Evolutionary conservation across 192 early-diverging fungal species (phyloP).

Genomic region (Entomortierella chlamydospora): DNA sequence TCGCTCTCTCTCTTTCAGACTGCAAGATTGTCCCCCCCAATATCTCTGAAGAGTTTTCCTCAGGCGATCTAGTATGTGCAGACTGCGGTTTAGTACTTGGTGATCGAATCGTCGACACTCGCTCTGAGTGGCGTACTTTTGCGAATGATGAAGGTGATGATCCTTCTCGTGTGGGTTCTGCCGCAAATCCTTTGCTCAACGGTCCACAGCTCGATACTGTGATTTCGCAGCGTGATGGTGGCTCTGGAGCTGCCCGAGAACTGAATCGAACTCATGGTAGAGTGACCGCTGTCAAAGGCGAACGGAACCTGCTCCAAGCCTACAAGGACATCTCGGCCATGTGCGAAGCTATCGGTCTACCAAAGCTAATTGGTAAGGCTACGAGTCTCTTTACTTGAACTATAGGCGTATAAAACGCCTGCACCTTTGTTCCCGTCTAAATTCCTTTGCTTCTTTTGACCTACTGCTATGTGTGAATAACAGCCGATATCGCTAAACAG

Average conservation of each 20-base stretch:
- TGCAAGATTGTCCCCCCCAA: constrained; percentile 84
- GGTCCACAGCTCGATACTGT: constrained; percentile 86
- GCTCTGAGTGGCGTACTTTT: constrained; percentile 98
- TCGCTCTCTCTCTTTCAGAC: constrained; percentile 48
- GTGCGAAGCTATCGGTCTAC: constrained; percentile 84
- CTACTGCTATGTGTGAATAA: not conserved
- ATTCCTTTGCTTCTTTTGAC: not conserved
- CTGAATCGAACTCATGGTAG: constrained; percentile 80
- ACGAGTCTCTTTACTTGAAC: not conserved
- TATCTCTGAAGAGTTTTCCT: constrained; percentile 91
- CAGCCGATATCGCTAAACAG: constrained; percentile 83
- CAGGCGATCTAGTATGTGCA: constrained; percentile 91
- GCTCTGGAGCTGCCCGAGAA: constrained; percentile 75
- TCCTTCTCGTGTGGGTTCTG: constrained; percentile 91
- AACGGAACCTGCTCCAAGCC: constrained; percentile 77
- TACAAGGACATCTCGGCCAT: constrained; percentile 84
- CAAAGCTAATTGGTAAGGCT: constrained; percentile 68
- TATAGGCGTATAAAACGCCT: not conserved
- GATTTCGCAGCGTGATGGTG: constrained; percentile 82
- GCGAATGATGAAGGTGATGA: constrained; percentile 91
- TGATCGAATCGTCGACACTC: constrained; percentile 91
- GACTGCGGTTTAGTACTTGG: constrained; percentile 91
- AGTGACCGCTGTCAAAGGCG: constrained; percentile 76
- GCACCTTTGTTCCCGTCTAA: too few relatives aligned
- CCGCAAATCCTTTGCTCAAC: constrained; percentile 81